These are phyloP conservation scores for Vaccinium macrocarpon DNA, from an alignment of 148 eudicot species.

Conservation along the genomic window DNA sequence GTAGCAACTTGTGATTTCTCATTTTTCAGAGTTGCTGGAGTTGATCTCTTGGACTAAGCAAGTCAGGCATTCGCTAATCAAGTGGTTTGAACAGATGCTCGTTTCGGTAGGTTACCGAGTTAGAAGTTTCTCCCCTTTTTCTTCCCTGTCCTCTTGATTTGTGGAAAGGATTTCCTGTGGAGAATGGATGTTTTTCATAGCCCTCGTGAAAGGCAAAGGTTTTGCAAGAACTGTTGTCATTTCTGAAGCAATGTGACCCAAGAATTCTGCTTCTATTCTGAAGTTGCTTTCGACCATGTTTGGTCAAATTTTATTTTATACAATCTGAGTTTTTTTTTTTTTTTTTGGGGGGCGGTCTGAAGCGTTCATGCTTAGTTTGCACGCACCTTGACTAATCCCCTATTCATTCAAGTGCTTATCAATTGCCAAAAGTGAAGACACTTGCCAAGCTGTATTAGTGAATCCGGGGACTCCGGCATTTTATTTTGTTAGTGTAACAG, in stretches of 20 bases:
- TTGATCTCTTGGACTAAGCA: conserved; percentile 44
- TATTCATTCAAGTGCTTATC: no score
- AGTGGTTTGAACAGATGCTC: conserved; percentile 18
- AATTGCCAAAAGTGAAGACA: no score
- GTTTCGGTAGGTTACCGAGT: conserved; percentile 13
- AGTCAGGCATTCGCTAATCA: conserved; percentile 22
- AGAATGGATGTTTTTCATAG: background rate
- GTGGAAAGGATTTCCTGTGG: background rate
- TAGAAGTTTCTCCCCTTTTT: conserved; percentile 2
- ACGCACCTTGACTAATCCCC: no score
- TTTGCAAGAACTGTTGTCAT: background rate
- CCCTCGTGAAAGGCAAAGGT: background rate
- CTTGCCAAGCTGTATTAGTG: no score
- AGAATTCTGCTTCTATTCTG: background rate
- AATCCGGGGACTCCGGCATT: no score
- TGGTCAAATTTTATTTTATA: background rate
- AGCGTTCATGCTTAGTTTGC: no score
- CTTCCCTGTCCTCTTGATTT: background rate
- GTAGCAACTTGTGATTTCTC: conserved; percentile 2
- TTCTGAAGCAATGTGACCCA: background rate
- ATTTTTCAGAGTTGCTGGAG: conserved; percentile 46
- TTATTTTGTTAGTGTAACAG: no score
- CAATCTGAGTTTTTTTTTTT: no score
- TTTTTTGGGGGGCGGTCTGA: no score
- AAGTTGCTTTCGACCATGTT: background rate